A percentile compares a stretch with the other conserved stretches of the same genome.
These are phyloP conservation scores for Alternaria sp. DNA, from an alignment of 2,329 filamentous ascomycete species.

Conservation along the genomic window DNA sequence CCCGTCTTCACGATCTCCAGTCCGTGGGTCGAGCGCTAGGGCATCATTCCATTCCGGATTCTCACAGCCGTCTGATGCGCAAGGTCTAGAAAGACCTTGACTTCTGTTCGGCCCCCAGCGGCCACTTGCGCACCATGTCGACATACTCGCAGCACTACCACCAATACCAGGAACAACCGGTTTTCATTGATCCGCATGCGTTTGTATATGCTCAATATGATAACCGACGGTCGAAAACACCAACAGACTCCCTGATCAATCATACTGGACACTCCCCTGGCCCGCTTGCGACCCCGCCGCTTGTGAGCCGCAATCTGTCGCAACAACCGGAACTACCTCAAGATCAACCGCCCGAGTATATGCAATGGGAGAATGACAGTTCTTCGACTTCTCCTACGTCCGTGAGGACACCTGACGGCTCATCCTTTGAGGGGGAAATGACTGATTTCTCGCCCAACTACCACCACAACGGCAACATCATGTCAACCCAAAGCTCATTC, in stretches of 20 bases:
- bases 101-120: constrained; percentile 29
- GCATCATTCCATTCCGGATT: constrained; percentile 35
- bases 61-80: constrained; percentile 40
- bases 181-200: constrained; percentile 30
- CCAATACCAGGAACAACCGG: constrained; percentile 33
- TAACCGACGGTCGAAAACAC: constrained; percentile 45
- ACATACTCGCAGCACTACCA: constrained; percentile 35
- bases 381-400: constrained; percentile 49
- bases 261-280: constrained; percentile 47
- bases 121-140: constrained; percentile 44
- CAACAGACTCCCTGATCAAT: constrained; percentile 46
- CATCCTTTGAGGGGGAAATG: constrained; percentile 46
- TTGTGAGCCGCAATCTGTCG: constrained; percentile 45
- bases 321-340: constrained; percentile 40
- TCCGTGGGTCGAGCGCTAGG: constrained; percentile 36
- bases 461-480: constrained; percentile 37
- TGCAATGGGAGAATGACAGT: constrained; percentile 46
- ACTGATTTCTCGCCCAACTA: constrained; percentile 40
- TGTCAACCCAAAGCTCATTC: constrained; percentile 40
- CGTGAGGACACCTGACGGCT: constrained; percentile 47
- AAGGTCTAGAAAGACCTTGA: constrained; percentile 34
- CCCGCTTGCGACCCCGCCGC: constrained; percentile 45
- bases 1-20: constrained; percentile 35
- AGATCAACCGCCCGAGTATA: constrained; percentile 43
- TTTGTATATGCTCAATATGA: constrained; percentile 39